Evolutionary conservation across 345 rosid species (phyloP).

Genomic region (Geranium brycei): DNA sequence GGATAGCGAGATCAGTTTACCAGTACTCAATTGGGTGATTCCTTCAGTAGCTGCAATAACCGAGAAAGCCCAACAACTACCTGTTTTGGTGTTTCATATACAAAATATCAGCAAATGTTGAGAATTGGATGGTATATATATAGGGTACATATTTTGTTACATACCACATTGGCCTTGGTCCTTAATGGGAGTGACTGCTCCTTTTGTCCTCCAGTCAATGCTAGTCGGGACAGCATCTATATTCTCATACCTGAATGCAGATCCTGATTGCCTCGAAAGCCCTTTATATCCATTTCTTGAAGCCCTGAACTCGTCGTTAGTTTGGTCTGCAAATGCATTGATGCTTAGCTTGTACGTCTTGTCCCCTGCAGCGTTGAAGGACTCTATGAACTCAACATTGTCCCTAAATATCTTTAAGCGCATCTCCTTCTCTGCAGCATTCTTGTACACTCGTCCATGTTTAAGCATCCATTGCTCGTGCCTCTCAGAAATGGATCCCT

Average conservation of each 20-base stretch:
- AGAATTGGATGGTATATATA: neutral
- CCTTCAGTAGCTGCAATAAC: constrained; percentile 18
- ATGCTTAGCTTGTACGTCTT: constrained; percentile 25
- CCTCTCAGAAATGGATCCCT: constrained; percentile 11
- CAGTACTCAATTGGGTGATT: neutral
- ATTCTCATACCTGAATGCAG: constrained; percentile 8
- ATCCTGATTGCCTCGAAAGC: neutral
- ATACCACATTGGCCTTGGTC: constrained; percentile 36
- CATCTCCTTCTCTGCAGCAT: constrained; percentile 11
- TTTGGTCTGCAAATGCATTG: constrained; percentile 29
- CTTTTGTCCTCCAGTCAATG: too few relatives aligned
- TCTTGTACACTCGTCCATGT: constrained; percentile 12
- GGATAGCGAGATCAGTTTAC: constrained; percentile 12
- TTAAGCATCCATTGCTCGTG: constrained; percentile 26
- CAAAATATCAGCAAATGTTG: too few relatives aligned
- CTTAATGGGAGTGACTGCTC: constrained; percentile 28
- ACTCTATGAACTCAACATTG: constrained; percentile 12
- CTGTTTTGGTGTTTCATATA: neutral
- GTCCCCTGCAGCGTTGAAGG: constrained; percentile 15
- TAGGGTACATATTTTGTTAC: neutral
- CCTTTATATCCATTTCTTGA: constrained; percentile 24
- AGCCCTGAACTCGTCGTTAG: constrained; percentile 5
- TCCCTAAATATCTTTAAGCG: constrained; percentile 20
- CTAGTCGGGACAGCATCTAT: constrained; percentile 12
- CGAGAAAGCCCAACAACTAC: constrained; percentile 23